Percentiles rank a stretch among this genome's conserved stretches.
Conservation (phyloP, 306 rosid genomes). For the Delonix regia region DNA sequence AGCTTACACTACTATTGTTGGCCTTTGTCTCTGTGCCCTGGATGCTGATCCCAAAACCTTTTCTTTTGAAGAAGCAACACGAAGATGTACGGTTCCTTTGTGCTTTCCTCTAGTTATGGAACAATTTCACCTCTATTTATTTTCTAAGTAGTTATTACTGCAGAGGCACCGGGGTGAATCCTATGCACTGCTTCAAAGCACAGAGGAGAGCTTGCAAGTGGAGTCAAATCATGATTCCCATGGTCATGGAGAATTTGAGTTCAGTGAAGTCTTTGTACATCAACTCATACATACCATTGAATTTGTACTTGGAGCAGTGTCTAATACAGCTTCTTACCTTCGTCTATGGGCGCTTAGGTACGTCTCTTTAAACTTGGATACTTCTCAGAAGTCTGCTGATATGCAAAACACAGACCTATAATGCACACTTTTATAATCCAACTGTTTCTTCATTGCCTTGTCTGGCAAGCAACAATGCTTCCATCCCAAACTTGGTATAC, state of each 20-base stretch:
- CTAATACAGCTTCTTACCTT: constrained; percentile 28
- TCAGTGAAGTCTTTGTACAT: constrained; percentile 23
- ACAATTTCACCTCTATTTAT: constrained; percentile 5
- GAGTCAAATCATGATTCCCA: constrained; percentile 39
- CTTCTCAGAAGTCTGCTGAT: not conserved
- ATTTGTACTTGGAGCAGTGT: constrained; percentile 23
- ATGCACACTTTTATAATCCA: not conserved
- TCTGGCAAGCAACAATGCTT: constrained; percentile 7
- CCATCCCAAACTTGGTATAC: not conserved
- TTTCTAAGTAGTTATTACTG: constrained; percentile 44
- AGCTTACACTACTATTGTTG: constrained; percentile 76
- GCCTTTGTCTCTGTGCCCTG: constrained; percentile 93
- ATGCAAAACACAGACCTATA: not conserved
- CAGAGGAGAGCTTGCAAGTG: constrained; percentile 82
- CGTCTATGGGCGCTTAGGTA: constrained; percentile 96
- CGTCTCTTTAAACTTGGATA: constrained; percentile 21
- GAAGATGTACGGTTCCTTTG: constrained; percentile 61
- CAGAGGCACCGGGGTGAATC: constrained; percentile 86
- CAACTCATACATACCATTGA: constrained; percentile 27
- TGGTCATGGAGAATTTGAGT: constrained; percentile 24
- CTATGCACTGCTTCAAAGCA: constrained; percentile 62
- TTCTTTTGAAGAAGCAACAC: constrained; percentile 89
- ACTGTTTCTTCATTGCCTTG: not conserved
- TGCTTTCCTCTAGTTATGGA: not conserved
- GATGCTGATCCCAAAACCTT: constrained; percentile 99